Base-by-base conservation (phyloP, 805 yeast species). In the Sugiyamaella mastotermitis region DNA sequence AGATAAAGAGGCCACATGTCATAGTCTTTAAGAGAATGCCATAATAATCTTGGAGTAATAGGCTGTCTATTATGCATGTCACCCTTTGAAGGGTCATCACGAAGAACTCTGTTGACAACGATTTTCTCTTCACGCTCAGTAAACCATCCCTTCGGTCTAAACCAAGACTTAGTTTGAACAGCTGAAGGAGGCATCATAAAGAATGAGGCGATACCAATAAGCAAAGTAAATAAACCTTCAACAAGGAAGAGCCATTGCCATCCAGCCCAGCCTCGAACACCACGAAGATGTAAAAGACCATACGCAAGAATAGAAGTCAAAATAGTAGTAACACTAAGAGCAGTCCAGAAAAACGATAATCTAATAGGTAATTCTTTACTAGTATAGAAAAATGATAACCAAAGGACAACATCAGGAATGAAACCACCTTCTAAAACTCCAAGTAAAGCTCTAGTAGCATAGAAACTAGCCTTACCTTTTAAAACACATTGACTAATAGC, bases 231-330 rank as follows among this genome's bases (percentile, higher is more conserved):
- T 4, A 69, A 35, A 3, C 87, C 86, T 52, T 79, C 84, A 37
- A 80, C 65, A 14, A 80, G 50, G 48, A 80, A 80, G 17, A 80
- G 60, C 76, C 80, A 80, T 37, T 71, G 64, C 86, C 86, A 80
- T 18, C 81, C 80, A 8, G 58, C 58, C 52, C 61, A 57, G 3
- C 74, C 69, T 11, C 47, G 42, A 1, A 49, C 40, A 14, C 74
- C 77, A 23, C 72, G 60, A 56, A 79, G 59, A 39, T 65, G 66
- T 35, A 77, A 61, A 27, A 79, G 56, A 2, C 76, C 85, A 45
- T 66, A 73, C 0, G 77, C 78, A 21, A 72, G 57, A 16, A 77
- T 53, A 3, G 77, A 66, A 15, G 76, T 58, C 16, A 57, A 30
- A 21, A 73, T 69, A 31, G 61, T 63, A 1, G 80, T 69, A 17